A percentile compares a stretch with the other conserved stretches of the same genome.
These are phyloP conservation scores for Pseudomonodictys pantanalensis DNA, from an alignment of 495 filamentous ascomycete genomes.

Conservation along the genomic window DNA sequence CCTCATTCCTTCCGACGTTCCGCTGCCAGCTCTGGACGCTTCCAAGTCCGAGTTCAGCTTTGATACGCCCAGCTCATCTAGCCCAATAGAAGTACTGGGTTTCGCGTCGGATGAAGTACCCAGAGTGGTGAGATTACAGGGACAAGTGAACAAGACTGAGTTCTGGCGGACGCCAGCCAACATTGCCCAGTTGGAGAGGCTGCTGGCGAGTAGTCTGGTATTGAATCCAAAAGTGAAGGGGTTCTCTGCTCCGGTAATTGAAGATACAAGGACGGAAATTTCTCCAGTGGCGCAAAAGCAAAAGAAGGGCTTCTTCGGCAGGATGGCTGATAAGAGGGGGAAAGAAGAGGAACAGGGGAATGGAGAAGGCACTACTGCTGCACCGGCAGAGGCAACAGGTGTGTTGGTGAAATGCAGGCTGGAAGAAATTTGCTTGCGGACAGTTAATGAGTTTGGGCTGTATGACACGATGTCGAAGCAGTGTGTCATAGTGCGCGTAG, in stretches of 20 bases:
- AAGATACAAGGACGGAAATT: too few relatives aligned
- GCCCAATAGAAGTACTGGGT: constrained; percentile 21
- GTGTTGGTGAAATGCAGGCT: constrained; percentile 17
- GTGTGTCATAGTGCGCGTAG: constrained; percentile 25
- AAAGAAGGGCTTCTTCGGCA: constrained; percentile 16
- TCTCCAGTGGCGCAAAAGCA: not conserved
- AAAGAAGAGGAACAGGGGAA: not conserved
- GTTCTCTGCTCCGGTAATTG: too few relatives aligned
- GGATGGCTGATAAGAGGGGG: constrained; percentile 1
- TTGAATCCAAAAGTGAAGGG: too few relatives aligned
- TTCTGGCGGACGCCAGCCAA: constrained; percentile 27
- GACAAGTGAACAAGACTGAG: constrained; percentile 22
- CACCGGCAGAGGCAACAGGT: too few relatives aligned
- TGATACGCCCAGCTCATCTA: constrained; percentile 1
- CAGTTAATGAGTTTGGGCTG: constrained; percentile 30
- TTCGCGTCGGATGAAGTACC: constrained; percentile 20
- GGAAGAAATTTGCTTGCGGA: constrained; percentile 30
- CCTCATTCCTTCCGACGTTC: constrained; percentile 29
- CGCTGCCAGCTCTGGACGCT: constrained; percentile 5
- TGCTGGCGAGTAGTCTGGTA: constrained; percentile 14
- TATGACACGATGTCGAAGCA: constrained; percentile 32
- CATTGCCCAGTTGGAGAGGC: constrained; percentile 20
- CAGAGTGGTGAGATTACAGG: constrained; percentile 20
- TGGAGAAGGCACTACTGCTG: too few relatives aligned
- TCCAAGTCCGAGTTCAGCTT: constrained; percentile 28